phyloP scores from a whole-genome alignment of 2,329 filamentous ascomycete genomes.

The Amesomyces nigricolor region DNA sequence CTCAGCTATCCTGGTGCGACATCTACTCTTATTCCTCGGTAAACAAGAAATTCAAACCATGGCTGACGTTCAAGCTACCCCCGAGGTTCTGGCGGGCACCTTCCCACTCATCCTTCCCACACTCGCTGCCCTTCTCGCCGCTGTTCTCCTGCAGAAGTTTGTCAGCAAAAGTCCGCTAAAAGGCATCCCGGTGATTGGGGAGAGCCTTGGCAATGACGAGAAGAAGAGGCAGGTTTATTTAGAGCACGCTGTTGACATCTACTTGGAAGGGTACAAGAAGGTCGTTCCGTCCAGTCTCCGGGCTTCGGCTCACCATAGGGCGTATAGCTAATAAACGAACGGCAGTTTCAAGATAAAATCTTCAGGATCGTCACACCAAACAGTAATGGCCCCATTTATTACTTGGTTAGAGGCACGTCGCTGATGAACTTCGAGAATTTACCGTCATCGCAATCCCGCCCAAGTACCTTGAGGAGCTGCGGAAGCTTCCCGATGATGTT shows the following conservation, averaged over 20 bases:
- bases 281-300: constrained; percentile 11
- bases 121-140: constrained; percentile 13
- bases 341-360: constrained; percentile 31
- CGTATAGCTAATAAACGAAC: not conserved
- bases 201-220: constrained; percentile 27
- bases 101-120: constrained; percentile 22
- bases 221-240: constrained; percentile 28
- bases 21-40: not conserved
- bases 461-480: constrained; percentile 30
- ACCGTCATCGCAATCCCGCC: constrained; percentile 29
- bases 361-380: constrained; percentile 29
- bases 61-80: constrained; percentile 12
- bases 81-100: constrained; percentile 11
- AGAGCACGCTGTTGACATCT: constrained; percentile 24
- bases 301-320: too few relatives aligned
- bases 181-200: constrained; percentile 26
- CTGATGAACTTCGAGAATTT: constrained; percentile 18
- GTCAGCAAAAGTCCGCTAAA: constrained; percentile 20
- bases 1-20: not conserved
- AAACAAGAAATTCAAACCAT: constrained; percentile 6
- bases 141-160: constrained; percentile 20
- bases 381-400: constrained; percentile 12
- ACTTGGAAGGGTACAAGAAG: constrained; percentile 30
- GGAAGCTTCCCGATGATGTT: constrained; percentile 31
- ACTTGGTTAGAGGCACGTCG: not conserved